Base-by-base conservation (phyloP, 2,329 filamentous ascomycete genomes). In the Colletotrichum sp. region DNA sequence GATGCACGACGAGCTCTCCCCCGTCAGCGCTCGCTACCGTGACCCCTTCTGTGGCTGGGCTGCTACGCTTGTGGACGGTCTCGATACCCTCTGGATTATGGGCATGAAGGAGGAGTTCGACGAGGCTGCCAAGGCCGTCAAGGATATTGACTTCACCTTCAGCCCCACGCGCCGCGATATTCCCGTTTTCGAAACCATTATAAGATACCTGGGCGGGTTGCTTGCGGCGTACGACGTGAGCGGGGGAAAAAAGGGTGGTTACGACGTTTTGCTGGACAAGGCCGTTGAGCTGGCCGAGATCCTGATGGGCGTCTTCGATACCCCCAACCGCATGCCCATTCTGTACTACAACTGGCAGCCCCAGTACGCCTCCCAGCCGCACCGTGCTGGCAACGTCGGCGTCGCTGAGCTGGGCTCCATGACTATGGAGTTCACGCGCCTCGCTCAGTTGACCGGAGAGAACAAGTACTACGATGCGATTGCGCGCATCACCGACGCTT, bases 31-130 rank as follows among this genome's bases (percentile, higher is more conserved):
- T 68, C 87, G 86, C 16, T 92, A 88, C 78, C 91, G 92, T 21
- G 94, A 98, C 82, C 95, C 95, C 0, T 99, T 99, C 84, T 96
- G 95, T 82, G 95, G 94, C 66, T 98, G 96, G 96, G 95, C 95
- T 21, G 96, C 96, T 18, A 98, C 96, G 0, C 83, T 98, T 77
- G 94, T 98, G 7, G 96, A 98, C 86, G 88, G 92, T 2, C 86
- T 96, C 68, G 95, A 98, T 82, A 96, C 95, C 0, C 87, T 98
- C 4, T 98, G 95, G 94, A 96, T 98, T 79, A 96, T 96, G 90
- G 95, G 91, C 30, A 81, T 98, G 82, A 90, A 91, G 80, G 89
- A 94, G 1, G 95, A 98, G 80, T 98, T 98, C 80, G 92, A 95
- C 75, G 93, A 95, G 77, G 95, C 95, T 3, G 92, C 95, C 60